Evolutionary conservation across 2,329 filamentous ascomycete species (phyloP), one percentile per base, ranked within the genome.

Genomic region (Nigrospora oryzae): DNA sequence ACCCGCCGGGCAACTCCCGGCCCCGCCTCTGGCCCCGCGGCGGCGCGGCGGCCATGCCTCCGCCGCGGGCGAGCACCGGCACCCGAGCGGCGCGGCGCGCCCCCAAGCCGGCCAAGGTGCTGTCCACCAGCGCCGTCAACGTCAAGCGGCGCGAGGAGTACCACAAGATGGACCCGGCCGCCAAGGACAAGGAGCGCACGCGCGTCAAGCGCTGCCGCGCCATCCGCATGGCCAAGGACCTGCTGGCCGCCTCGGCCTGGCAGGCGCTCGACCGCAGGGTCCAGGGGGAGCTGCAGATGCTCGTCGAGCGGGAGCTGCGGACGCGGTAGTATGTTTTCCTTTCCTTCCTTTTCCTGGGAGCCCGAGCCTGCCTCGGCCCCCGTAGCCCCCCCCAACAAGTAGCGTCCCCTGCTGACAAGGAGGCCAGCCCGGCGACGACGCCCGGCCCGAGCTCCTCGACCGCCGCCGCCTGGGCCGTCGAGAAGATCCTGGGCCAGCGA

Each of bases 401-500:
- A n/a, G n/a, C n/a, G n/a, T n/a, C n/a, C n/a, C n/a, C n/a, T n/a
- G n/a, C 34, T 36, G 15, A 36, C 14, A 5, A 36, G n/a, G 10
- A 36, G 4, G 11, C 32, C 14, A 42, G 40, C 14, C 23, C 40
- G 13, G 40, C 40, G 17, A 36, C 33, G 13, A 42, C 40, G 3
- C 40, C 40, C 8, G 40, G 40, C 2, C 40, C 40, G 17, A 42
- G 40, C 40, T 36, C 32, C 30, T 23, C 32, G 14, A 28, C n/a
- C 8, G 40, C 40, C n/a, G 40, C 40, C 13, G 33, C 35, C 8
- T 42, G 36, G 14, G 40, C 40, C 33, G 40, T 42, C 16, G 23
- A 56, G 51, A 62, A 53, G 50, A 62, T 56, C 40, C 54, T 53
- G 32, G 55, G 52, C n/a, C 46, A 48, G 36, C 46, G 43, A 45